Evolutionary conservation across 306 rosid species (phyloP).

Genomic region (Cucurbita pepo): DNA sequence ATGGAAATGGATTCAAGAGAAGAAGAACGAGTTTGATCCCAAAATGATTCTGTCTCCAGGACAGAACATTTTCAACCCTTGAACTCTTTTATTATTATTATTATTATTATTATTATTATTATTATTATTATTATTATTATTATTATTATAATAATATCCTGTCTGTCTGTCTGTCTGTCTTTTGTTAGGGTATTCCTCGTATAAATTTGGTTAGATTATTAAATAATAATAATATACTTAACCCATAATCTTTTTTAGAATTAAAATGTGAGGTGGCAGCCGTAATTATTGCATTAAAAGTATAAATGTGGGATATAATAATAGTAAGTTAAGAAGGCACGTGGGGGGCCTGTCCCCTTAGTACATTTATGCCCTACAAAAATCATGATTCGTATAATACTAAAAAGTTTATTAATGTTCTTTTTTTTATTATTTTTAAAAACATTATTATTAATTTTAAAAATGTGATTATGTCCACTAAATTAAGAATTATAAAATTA

Average conservation of each 20-base stretch:
- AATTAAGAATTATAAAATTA: too few species aligned
- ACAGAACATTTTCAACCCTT: conserved; percentile 44
- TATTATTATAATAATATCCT: neutral
- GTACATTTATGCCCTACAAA: neutral
- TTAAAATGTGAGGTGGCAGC: neutral
- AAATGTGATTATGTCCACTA: too few species aligned
- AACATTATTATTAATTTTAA: too few species aligned
- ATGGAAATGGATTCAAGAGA: conserved; percentile 46
- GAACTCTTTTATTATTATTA: neutral
- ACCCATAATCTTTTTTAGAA: neutral
- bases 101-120: too few species aligned
- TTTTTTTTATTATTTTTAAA: neutral
- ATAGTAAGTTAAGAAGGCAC: neutral
- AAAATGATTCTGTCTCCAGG: conserved; percentile 79
- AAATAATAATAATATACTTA: neutral
- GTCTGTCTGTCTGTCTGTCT: neutral
- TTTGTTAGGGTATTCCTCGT: neutral
- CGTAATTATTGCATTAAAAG: neutral
- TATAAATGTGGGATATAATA: neutral
- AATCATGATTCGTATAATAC: neutral
- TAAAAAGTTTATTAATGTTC: neutral
- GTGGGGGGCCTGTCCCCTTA: neutral
- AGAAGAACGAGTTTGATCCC: conserved; percentile 61
- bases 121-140: neutral
- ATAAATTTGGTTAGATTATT: neutral